Evolutionary conservation across 805 yeast species (phyloP).

Genomic region (Wickerhamiella slavikovae): DNA sequence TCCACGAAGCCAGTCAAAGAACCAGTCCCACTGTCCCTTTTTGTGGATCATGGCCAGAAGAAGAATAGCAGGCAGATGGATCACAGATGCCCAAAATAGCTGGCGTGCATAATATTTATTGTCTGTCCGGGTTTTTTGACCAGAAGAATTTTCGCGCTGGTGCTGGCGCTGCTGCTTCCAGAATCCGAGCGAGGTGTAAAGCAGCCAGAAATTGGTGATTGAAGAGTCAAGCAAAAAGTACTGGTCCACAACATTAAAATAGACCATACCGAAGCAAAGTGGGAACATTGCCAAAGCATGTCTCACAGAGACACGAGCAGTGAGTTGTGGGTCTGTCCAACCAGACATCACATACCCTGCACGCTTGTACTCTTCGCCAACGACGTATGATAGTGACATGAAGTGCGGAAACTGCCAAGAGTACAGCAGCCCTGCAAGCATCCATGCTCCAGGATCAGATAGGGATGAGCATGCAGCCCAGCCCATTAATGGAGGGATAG

Average conservation of each 20-base stretch:
- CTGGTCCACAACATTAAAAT: slow-evolving; percentile 66
- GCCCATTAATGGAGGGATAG: slow-evolving; percentile 96
- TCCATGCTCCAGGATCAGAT: slow-evolving; percentile 84
- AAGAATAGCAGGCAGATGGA: slow-evolving; percentile 80
- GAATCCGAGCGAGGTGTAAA: slow-evolving; percentile 57
- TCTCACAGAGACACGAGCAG: slow-evolving; percentile 82
- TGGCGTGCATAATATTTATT: slow-evolving; percentile 55
- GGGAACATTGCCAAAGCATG: slow-evolving; percentile 91
- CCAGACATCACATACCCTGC: slow-evolving; percentile 99
- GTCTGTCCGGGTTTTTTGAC: slow-evolving; percentile 7
- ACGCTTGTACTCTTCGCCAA: slow-evolving; percentile 65
- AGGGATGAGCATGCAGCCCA: slow-evolving; percentile 72
- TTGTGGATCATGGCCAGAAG: slow-evolving; percentile 88
- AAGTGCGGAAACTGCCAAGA: slow-evolving; percentile 99
- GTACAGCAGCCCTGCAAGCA: slow-evolving; percentile 67
- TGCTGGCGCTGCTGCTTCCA: slow-evolving; percentile 54
- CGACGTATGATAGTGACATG: slow-evolving; percentile 73
- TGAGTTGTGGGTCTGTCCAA: slow-evolving; percentile 72
- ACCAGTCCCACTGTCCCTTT: slow-evolving; percentile 83
- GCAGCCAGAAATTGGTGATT: slow-evolving; percentile 67
- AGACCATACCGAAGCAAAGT: slow-evolving; percentile 61
- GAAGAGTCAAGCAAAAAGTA: slow-evolving; percentile 66
- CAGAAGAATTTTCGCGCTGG: slow-evolving; percentile 13
- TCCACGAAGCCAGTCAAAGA: slow-evolving; percentile 11
- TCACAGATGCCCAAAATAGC: slow-evolving; percentile 83